Evolutionary conservation across 2,329 filamentous ascomycete species (phyloP).

Genomic region (Alternaria sp.): DNA sequence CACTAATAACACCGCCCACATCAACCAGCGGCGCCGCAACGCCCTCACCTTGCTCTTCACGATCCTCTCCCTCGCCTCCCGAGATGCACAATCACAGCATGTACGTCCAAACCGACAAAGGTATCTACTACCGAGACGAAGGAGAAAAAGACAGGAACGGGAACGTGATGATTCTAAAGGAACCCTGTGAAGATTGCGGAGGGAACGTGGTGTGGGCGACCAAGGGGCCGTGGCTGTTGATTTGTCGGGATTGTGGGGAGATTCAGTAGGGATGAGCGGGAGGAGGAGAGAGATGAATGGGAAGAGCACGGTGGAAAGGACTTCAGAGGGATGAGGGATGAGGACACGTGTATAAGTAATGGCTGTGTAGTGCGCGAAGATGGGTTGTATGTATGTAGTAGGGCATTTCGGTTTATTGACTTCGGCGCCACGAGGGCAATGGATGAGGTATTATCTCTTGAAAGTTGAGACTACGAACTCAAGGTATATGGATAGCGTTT

Average conservation of each 20-base stretch:
- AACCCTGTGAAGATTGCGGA: slow-evolving; percentile 4
- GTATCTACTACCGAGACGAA: not conserved
- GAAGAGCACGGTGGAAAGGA: no score
- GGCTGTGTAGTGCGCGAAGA: not conserved
- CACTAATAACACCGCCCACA: not conserved
- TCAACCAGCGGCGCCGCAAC: not conserved
- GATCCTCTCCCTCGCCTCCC: not conserved
- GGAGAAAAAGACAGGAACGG: slow-evolving; percentile 8
- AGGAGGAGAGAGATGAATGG: not conserved
- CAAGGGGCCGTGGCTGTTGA: slow-evolving; percentile 7
- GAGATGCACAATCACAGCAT: not conserved
- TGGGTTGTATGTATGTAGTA: not conserved
- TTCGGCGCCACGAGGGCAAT: not conserved
- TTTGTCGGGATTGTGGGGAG: slow-evolving; percentile 7
- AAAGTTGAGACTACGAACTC: not conserved
- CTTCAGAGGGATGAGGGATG: not conserved
- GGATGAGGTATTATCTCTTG: not conserved
- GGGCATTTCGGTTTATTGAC: not conserved
- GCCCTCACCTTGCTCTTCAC: not conserved
- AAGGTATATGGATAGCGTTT: not conserved
- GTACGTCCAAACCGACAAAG: not conserved
- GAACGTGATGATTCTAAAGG: not conserved
- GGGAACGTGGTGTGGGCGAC: slow-evolving; percentile 8
- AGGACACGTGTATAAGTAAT: not conserved
- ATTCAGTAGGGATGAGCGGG: not conserved